Evolutionary conservation across 2,329 filamentous ascomycete genomes (phyloP), one percentile per base, ranked within the genome.

Genomic region (Fusarium humuli): DNA sequence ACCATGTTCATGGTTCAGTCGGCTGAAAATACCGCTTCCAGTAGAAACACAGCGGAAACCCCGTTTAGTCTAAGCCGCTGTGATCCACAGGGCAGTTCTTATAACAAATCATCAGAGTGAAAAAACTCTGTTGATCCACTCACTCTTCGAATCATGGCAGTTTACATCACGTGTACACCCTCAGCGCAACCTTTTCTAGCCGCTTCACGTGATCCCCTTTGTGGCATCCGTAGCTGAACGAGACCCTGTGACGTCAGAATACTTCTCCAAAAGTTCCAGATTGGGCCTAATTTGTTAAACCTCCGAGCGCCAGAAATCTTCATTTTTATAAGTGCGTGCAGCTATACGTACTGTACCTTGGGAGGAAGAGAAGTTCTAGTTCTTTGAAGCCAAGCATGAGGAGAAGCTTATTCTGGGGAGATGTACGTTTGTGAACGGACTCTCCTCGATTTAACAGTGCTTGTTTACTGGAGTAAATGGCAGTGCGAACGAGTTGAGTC

Each of bases 51-150:
- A 34, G 30, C 56, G 53, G 67, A 47, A 54, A 50, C 20, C 25
- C 54, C n/a, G 20, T 54, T 44, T 40, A 56, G 49, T 53, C 49
- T n/a, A 53, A 60, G 46, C 54, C 46, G 63, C 49, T 41, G 18
- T 49, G 34, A 57, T 22, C 61, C 60, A 64, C 67, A 48, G 18
- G 18, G 10, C 12, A 22, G 48, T 48, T 56, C 47, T 57, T 48
- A 29, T 46, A n/a, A 61, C 68, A 45, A 64, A 70, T 70, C 68
- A 48, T 46, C 42, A 6, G 13, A 30, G 27, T 22, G 22, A 22
- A 65, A 65, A 70, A 70, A 71, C 49, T 70, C 68, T 70, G 50
- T 30, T 46, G 25, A 27, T 65, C 67, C 64, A 60, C 63, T 50
- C 32, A 3, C 9, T 7, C 13, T 7, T n/a, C 40, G 50, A 57